phyloP scores from a whole-genome alignment of 345 rosid genomes.

The Citrus inodora region DNA sequence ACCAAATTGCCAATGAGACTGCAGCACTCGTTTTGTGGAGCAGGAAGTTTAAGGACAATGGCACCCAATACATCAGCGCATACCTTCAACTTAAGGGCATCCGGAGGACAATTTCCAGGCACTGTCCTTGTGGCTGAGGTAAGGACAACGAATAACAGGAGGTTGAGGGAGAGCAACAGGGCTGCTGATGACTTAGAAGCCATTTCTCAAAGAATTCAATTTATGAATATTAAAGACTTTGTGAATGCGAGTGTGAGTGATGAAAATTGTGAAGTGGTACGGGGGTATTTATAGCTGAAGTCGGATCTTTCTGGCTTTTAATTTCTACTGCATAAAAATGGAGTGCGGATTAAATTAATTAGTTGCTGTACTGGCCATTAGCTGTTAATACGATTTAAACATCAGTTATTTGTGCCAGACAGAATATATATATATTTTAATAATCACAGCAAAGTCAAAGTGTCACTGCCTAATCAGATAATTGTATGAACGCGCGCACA shows the following conservation, averaged over 20 bases:
- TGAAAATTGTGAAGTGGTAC: background rate
- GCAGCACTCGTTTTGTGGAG: background rate
- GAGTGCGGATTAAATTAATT: too few relatives aligned
- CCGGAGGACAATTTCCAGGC: background rate
- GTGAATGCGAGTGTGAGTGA: background rate
- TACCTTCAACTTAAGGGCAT: background rate
- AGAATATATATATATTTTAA: too few relatives aligned
- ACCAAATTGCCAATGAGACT: constrained; percentile 4
- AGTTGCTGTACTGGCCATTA: too few relatives aligned
- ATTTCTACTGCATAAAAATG: too few relatives aligned
- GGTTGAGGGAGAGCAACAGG: background rate
- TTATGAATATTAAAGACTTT: too few relatives aligned
- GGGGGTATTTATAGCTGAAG: background rate
- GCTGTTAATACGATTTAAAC: too few relatives aligned
- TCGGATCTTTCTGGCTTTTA: too few relatives aligned
- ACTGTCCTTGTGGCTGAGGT: background rate
- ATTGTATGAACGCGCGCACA: too few relatives aligned
- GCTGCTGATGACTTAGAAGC: background rate
- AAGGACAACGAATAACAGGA: background rate
- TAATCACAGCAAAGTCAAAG: too few relatives aligned
- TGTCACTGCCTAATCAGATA: too few relatives aligned
- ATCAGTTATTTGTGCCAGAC: too few relatives aligned
- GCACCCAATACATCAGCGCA: background rate
- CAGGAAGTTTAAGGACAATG: background rate
- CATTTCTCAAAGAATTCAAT: background rate